These are phyloP conservation scores for Endotrypanum monterogeii DNA, from an alignment of 208 protist species.

Conservation along the genomic window DNA sequence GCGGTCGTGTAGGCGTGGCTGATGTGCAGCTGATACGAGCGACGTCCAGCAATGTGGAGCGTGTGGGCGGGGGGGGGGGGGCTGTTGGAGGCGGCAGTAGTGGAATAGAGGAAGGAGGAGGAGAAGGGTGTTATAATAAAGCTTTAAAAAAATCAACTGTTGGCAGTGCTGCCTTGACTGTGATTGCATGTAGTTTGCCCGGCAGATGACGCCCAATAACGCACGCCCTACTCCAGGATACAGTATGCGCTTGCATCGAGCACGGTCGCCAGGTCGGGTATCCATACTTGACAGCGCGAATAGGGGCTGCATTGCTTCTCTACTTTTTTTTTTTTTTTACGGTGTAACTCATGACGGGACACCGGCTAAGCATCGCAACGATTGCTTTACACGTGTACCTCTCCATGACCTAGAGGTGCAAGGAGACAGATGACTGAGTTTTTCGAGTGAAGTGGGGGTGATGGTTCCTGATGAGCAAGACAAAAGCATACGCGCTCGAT, in stretches of 20 bases:
- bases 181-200: neutral
- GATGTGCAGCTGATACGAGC: too few species aligned
- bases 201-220: neutral
- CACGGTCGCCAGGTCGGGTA: neutral
- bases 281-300: neutral
- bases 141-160: neutral
- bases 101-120: too few species aligned
- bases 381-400: neutral
- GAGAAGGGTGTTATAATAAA: too few species aligned
- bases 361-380: neutral
- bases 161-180: neutral
- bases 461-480: too few species aligned
- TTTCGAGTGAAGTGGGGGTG: neutral
- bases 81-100: too few species aligned
- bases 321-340: neutral
- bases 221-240: neutral
- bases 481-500: conserved; percentile 2
- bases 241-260: neutral
- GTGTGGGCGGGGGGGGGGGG: too few species aligned
- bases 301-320: neutral
- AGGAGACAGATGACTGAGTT: neutral
- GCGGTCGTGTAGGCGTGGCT: too few species aligned
- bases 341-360: neutral
- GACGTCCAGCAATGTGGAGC: too few species aligned
- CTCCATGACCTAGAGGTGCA: neutral